Percentiles rank a stretch among this genome's conserved stretches.
phyloP scores from a whole-genome alignment of 148 eudicot genomes.

The Diospyros lotus region DNA sequence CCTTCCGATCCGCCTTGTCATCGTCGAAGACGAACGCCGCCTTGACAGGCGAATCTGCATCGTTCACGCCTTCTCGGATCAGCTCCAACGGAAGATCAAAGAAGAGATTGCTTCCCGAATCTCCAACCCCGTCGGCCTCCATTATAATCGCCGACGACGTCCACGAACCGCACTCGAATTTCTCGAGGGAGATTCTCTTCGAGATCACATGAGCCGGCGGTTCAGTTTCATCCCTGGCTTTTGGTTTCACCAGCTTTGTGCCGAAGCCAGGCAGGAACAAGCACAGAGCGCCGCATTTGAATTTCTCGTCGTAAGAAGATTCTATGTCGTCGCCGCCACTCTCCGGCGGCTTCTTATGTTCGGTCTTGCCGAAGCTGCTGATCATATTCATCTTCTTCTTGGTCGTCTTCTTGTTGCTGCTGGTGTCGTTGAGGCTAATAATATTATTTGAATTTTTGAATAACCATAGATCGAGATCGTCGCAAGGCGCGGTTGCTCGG shows the following conservation, averaged over 20 bases:
- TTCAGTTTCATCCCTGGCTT: background rate
- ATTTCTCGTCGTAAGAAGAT: constrained; percentile 30
- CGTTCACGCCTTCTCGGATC: constrained; percentile 57
- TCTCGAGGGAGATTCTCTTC: constrained; percentile 66
- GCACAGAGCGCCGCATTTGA: constrained; percentile 80
- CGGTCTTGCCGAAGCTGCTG: background rate
- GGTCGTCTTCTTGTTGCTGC: constrained; percentile 2
- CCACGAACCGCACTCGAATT: constrained; percentile 85
- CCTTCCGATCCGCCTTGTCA: constrained; percentile 26
- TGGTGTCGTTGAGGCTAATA: background rate
- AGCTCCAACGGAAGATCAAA: constrained; percentile 83
- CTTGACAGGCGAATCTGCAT: constrained; percentile 63
- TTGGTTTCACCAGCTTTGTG: constrained; percentile 45
- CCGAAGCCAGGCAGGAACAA: constrained; percentile 73
- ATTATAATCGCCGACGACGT: constrained; percentile 38
- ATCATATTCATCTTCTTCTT: background rate
- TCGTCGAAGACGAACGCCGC: constrained; percentile 75
- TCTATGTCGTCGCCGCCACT: constrained; percentile 28
- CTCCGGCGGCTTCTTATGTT: constrained; percentile 7
- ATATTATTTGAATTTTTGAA: constrained; percentile 11
- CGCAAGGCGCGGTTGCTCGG: constrained; percentile 34
- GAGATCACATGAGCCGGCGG: constrained; percentile 35
- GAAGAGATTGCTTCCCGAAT: constrained; percentile 39
- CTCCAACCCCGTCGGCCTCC: constrained; percentile 26
- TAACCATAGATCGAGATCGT: constrained; percentile 61